Conservation (phyloP, 1,139 yeast species). For the Pichia sp. region DNA sequence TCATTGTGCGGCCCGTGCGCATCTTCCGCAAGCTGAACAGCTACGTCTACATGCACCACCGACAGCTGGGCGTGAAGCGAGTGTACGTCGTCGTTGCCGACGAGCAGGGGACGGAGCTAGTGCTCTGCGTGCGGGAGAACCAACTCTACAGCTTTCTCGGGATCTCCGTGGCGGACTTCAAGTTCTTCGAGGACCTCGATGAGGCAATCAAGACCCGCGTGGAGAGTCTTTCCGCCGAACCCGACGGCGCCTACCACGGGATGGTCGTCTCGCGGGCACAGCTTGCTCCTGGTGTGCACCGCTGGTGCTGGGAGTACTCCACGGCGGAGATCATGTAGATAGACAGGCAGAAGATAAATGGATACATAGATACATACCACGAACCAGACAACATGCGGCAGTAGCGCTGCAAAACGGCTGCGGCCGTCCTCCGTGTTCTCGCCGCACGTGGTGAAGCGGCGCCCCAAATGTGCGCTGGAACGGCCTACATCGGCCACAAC, state of each 20-base stretch:
- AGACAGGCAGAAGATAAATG: too few species aligned
- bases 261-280: conserved; percentile 9
- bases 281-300: conserved; percentile 6
- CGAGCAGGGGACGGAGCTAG: not conserved
- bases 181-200: not conserved
- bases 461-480: too few species aligned
- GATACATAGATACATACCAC: too few species aligned
- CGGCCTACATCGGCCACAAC: too few species aligned
- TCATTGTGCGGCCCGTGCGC: not conserved
- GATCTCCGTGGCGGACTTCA: not conserved
- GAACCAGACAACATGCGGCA: too few species aligned
- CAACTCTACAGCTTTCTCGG: not conserved
- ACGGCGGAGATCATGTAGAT: not conserved
- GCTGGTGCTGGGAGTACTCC: conserved; percentile 17
- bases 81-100: not conserved
- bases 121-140: not conserved
- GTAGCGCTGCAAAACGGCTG: too few species aligned
- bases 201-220: not conserved
- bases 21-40: not conserved
- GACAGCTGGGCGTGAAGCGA: not conserved
- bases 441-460: too few species aligned
- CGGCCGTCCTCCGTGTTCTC: too few species aligned
- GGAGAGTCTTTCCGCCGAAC: not conserved
- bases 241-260: not conserved
- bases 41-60: not conserved